These are phyloP conservation scores for Xerocomellus amylosporus DNA, from an alignment of 768 basidiomycete species.

Conservation along the genomic window DNA sequence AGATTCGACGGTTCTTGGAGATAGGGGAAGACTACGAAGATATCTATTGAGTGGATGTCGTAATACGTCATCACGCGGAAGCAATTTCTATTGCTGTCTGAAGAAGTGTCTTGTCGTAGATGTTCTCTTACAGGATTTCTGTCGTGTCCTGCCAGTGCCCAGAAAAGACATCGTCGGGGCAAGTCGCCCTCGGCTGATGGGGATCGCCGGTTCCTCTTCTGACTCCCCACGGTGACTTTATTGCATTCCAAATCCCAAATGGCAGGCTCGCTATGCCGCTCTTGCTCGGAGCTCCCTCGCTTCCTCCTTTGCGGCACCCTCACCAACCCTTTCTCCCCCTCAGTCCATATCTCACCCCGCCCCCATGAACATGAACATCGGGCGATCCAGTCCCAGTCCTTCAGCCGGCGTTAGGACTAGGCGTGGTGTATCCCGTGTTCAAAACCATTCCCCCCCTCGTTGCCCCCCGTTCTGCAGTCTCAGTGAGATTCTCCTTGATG, in stretches of 20 bases:
- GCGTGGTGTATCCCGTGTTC: background rate
- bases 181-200: slow-evolving; percentile 12
- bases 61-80: slow-evolving; percentile 17
- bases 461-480: background rate
- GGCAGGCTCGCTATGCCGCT: background rate
- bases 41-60: slow-evolving; percentile 40
- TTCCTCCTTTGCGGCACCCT: slow-evolving; percentile 1
- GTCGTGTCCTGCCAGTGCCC: slow-evolving; percentile 10
- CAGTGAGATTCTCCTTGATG: background rate
- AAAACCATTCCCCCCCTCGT: background rate
- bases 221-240: background rate
- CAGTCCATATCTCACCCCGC: background rate
- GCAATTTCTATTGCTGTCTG: slow-evolving; percentile 4
- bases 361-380: slow-evolving; percentile 1
- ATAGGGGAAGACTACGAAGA: slow-evolving; percentile 78
- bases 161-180: slow-evolving; percentile 23
- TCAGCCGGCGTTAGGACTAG: background rate
- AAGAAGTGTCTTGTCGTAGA: background rate
- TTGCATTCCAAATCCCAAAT: slow-evolving; percentile 24
- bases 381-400: background rate
- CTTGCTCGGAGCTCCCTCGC: background rate
- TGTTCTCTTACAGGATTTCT: background rate
- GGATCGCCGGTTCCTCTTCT: slow-evolving; percentile 10
- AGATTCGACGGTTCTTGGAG: slow-evolving; percentile 64
- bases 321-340: background rate